Evolutionary conservation across 1,139 yeast genomes (phyloP), one percentile per base, ranked within the genome.

Genomic region (Diutina rugosa): DNA sequence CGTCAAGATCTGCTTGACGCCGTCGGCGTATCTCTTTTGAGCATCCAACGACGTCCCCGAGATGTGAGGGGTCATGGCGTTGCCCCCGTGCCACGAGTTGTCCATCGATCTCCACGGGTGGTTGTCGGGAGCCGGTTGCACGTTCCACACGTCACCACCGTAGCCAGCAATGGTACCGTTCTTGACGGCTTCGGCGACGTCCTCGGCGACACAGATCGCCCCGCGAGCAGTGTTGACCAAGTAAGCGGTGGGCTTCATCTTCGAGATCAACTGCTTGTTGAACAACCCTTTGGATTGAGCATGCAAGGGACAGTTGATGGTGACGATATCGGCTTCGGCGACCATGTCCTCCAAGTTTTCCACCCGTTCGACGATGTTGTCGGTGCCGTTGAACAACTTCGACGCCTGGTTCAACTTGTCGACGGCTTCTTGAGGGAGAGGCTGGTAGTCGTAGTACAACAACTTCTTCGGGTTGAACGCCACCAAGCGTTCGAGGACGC

Each of bases 201-300:
- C 95, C 62, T 87, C 77, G 55, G 82, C 85, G 57, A 77, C 82
- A 68, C 87, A 79, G 61, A 87, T 85, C 56, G 91, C 93, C 60
- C 95, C 95, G 68, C 95, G 80, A 18, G 95, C 95, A 56, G 95
- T 87, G 75, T 87, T 87, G 59, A 87, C 89, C 61, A 87, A 74
- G 77, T 86, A 81, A 16, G 95, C 80, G 55, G 91, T 91, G 65
- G 79, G 80, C 72, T 86, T 87, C 85, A 87, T 85, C 67, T 85
- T 81, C 62, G 87, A 77, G 59, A 87, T 73, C 62, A 84, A 71
- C 26, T 84, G 77, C 71, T 83, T 84, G 78, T 87, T 79, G 71
- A 87, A 78, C 59, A 87, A 72, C 44, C 90, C 90, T 63, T 69
- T 70, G 47, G 91, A 79, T 51, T 80, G 78, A 60, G 85, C 87